Evolutionary conservation across 129 eudicot species (phyloP).

Genomic region (Arctium lappa): DNA sequence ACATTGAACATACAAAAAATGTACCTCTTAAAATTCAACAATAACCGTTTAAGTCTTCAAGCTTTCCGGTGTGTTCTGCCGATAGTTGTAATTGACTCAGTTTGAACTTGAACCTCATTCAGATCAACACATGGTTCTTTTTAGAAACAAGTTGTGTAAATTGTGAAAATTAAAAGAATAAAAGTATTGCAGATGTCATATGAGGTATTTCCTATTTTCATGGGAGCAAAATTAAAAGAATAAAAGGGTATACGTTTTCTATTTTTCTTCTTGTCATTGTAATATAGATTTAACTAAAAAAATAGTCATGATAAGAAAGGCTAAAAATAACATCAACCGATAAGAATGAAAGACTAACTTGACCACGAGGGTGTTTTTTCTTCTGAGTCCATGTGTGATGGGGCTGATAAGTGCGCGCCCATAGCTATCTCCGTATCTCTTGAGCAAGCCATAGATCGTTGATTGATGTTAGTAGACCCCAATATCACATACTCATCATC

Average conservation of each 20-base stretch:
- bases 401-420: conserved; percentile 94
- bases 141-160: too few species aligned
- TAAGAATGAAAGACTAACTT: conserved; percentile 44
- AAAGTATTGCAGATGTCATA: not conserved
- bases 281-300: not conserved
- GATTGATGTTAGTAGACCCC: conserved; percentile 94
- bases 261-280: not conserved
- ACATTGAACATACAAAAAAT: too few species aligned
- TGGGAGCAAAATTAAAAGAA: too few species aligned
- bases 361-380: conserved; percentile 63
- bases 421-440: conserved; percentile 97
- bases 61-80: too few species aligned
- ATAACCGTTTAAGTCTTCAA: too few species aligned
- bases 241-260: not conserved
- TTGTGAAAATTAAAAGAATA: not conserved
- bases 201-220: too few species aligned
- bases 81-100: too few species aligned
- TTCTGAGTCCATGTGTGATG: conserved; percentile 75
- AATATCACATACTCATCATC: conserved; percentile 87
- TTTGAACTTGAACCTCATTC: too few species aligned
- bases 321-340: not conserved
- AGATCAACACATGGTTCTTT: too few species aligned
- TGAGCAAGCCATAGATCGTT: conserved; percentile 93
- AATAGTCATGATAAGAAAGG: not conserved
- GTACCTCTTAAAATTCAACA: too few species aligned